Conservation (phyloP, 306 rosid genomes). For the Dicorynia guianensis region DNA sequence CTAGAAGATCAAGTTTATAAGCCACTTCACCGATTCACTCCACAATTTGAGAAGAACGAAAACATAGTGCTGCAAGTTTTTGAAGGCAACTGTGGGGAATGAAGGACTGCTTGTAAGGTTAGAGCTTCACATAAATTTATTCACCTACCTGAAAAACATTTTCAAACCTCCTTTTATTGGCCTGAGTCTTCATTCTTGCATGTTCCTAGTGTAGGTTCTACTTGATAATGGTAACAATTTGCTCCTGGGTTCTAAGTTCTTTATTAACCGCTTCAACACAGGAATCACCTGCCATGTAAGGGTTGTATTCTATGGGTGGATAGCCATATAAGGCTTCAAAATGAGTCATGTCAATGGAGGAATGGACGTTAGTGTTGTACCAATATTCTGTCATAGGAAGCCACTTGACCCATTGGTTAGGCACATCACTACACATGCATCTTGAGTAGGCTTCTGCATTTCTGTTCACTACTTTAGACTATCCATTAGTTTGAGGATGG, state of each 20-base stretch:
- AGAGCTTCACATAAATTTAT: neutral
- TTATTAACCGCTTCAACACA: neutral
- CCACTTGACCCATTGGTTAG: neutral
- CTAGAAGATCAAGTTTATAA: neutral
- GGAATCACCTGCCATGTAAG: neutral
- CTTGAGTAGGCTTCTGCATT: neutral
- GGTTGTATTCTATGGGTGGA: neutral
- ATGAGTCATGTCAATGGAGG: neutral
- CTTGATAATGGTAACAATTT: neutral
- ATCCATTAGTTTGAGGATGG: neutral
- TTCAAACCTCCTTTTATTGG: neutral
- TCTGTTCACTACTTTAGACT: neutral
- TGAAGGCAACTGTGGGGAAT: neutral
- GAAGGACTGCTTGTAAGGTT: neutral
- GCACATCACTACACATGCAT: neutral
- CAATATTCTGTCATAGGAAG: neutral
- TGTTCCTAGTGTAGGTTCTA: neutral
- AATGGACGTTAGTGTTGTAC: neutral
- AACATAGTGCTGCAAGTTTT: neutral
- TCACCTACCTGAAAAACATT: neutral
- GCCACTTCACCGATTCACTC: neutral
- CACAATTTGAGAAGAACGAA: neutral
- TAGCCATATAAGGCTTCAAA: neutral
- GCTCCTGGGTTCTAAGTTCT: neutral
- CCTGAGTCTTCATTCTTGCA: neutral